Evolutionary conservation across 108 stramenopile genomes (phyloP).

Genomic region (Stephanodiscus triporus): DNA sequence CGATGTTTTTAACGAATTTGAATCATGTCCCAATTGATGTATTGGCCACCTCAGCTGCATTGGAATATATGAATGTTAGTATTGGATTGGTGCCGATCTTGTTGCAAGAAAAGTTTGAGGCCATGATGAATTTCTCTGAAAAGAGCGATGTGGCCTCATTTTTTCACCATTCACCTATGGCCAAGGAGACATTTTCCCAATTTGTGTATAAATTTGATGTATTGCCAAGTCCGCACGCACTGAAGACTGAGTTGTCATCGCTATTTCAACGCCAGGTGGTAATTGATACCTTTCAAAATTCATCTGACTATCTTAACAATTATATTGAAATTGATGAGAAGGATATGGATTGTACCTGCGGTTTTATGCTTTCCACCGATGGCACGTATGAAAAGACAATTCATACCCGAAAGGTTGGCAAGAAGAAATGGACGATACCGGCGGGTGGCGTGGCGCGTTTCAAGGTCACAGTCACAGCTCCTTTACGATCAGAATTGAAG

Average conservation of each 20-base stretch:
- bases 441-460: constrained; percentile 74
- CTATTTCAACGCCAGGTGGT: constrained; percentile 25
- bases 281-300: constrained; percentile 20
- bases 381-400: constrained; percentile 33
- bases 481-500: constrained; percentile 33
- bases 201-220: constrained; percentile 33
- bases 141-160: constrained; percentile 16
- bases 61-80: constrained; percentile 66
- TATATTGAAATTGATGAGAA: constrained; percentile 8
- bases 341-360: constrained; percentile 29
- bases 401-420: constrained; percentile 28
- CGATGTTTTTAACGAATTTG: constrained; percentile 67
- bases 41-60: constrained; percentile 59
- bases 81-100: constrained; percentile 59
- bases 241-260: constrained; percentile 23
- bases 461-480: constrained; percentile 58
- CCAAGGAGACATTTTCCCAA: constrained; percentile 27
- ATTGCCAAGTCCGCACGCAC: constrained; percentile 25
- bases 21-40: constrained; percentile 71
- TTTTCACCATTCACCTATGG: constrained; percentile 24
- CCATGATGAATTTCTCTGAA: not conserved
- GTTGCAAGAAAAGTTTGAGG: constrained; percentile 15
- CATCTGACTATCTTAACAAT: constrained; percentile 12
- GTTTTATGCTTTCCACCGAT: constrained; percentile 65
- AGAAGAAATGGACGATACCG: constrained; percentile 57